Percentiles rank a stretch among this genome's conserved stretches.
Conservation (phyloP, 176 grass and related monocot species). For the Hsuehochloa calcarea region DNA sequence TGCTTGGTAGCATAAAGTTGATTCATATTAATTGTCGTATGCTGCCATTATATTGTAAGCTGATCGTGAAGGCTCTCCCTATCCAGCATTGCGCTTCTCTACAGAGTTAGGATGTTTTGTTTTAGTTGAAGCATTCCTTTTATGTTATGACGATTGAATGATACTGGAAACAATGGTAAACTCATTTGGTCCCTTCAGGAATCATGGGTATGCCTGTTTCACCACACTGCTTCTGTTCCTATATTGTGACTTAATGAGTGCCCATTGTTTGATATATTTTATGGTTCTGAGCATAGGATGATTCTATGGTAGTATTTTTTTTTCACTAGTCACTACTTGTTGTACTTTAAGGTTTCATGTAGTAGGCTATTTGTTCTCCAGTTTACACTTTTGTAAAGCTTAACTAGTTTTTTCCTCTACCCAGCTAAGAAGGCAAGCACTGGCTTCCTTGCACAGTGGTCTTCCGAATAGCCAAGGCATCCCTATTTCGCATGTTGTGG, state of each 20-base stretch:
- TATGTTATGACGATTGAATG: neutral
- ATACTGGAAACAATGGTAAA: neutral
- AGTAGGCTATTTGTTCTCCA: slow-evolving; percentile 25
- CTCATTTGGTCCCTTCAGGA: neutral
- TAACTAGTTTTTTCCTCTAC: slow-evolving; percentile 29
- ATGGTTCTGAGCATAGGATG: neutral
- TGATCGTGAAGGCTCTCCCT: neutral
- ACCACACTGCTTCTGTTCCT: neutral
- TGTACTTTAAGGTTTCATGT: slow-evolving; percentile 16
- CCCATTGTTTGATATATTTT: no score
- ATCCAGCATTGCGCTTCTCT: neutral
- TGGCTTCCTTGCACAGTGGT: slow-evolving; percentile 81
- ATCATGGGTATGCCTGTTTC: neutral
- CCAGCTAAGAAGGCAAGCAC: slow-evolving; percentile 89
- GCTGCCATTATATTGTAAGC: slow-evolving; percentile 6
- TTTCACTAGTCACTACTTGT: neutral
- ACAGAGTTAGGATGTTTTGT: neutral
- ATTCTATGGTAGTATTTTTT: neutral
- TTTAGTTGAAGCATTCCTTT: neutral
- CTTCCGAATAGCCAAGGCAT: slow-evolving; percentile 90
- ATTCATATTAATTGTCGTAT: neutral
- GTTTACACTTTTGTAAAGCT: slow-evolving; percentile 26
- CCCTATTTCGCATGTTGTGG: slow-evolving; percentile 65
- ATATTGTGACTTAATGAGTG: neutral
- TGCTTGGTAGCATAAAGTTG: neutral